phyloP scores from a whole-genome alignment of 106 monocot species.

The Ottelia alismoides region DNA sequence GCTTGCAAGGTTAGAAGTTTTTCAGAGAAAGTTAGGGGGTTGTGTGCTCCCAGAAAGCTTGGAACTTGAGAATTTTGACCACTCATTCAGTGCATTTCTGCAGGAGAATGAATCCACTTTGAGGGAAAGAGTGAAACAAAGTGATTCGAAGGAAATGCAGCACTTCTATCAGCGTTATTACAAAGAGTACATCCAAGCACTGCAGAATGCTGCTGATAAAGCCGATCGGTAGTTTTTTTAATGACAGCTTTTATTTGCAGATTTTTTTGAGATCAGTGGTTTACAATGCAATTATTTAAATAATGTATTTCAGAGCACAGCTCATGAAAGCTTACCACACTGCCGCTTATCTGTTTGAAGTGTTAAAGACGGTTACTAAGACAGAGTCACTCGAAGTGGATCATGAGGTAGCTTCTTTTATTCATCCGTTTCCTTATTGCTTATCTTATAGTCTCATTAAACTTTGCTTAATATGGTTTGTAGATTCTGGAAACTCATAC shows the following conservation, averaged over 20 bases:
- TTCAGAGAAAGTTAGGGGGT: too few relatives aligned
- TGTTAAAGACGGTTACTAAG: slow-evolving; percentile 73
- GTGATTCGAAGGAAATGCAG: slow-evolving; percentile 94
- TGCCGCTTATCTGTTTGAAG: slow-evolving; percentile 90
- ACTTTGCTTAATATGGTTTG: not conserved
- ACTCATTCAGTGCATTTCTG: too few relatives aligned
- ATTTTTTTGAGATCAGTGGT: not conserved
- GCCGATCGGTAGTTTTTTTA: slow-evolving; percentile 54
- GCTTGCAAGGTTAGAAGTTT: too few relatives aligned
- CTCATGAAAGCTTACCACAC: slow-evolving; percentile 97
- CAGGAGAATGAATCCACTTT: slow-evolving; percentile 90
- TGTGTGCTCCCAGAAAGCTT: too few relatives aligned
- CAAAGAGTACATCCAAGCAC: slow-evolving; percentile 79
- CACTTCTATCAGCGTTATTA: slow-evolving; percentile 83
- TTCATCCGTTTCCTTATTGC: not conserved
- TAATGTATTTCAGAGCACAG: slow-evolving; percentile 36
- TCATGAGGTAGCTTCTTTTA: slow-evolving; percentile 28
- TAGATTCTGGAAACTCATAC: slow-evolving; percentile 79
- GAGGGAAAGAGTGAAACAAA: slow-evolving; percentile 43
- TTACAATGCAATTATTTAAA: not conserved
- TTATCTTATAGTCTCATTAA: not conserved
- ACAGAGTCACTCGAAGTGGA: slow-evolving; percentile 70
- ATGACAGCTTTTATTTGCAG: not conserved
- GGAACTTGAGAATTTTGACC: too few relatives aligned
- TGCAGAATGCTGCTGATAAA: slow-evolving; percentile 87